A percentile compares a stretch with the other conserved stretches of the same genome.
These are phyloP conservation scores for Agapanthus africanus DNA, from an alignment of 106 monocot genomes.

Conservation along the genomic window DNA sequence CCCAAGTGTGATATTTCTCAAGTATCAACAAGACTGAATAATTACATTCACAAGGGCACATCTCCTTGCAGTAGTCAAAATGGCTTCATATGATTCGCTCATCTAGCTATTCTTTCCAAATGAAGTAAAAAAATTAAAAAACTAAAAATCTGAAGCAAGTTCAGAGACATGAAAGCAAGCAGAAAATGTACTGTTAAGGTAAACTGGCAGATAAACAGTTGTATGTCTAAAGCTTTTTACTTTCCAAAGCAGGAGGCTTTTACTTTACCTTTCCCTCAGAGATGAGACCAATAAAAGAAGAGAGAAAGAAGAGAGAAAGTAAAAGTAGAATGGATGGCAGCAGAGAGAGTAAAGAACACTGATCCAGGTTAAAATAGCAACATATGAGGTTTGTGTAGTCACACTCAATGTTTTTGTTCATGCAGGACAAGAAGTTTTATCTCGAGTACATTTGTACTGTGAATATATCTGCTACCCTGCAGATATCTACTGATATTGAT, in stretches of 20 bases:
- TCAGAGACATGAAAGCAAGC: too few species aligned
- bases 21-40: too few species aligned
- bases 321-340: background rate
- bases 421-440: too few species aligned
- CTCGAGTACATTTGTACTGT: too few species aligned
- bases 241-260: background rate
- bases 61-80: background rate
- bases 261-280: background rate
- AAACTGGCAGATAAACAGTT: background rate
- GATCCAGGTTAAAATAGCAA: too few species aligned
- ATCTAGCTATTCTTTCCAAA: background rate
- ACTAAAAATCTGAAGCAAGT: too few species aligned
- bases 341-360: background rate
- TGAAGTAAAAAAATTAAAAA: too few species aligned
- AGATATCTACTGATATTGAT: too few species aligned
- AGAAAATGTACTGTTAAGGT: background rate
- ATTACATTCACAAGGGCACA: background rate
- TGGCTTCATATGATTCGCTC: background rate
- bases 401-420: background rate
- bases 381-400: too few species aligned
- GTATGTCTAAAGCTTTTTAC: conserved; percentile 1
- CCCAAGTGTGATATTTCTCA: too few species aligned
- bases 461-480: too few species aligned
- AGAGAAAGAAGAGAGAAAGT: too few species aligned
- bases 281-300: background rate